Evolutionary conservation across 345 rosid genomes (phyloP).

Genomic region (Crucihimalaya himalaica): DNA sequence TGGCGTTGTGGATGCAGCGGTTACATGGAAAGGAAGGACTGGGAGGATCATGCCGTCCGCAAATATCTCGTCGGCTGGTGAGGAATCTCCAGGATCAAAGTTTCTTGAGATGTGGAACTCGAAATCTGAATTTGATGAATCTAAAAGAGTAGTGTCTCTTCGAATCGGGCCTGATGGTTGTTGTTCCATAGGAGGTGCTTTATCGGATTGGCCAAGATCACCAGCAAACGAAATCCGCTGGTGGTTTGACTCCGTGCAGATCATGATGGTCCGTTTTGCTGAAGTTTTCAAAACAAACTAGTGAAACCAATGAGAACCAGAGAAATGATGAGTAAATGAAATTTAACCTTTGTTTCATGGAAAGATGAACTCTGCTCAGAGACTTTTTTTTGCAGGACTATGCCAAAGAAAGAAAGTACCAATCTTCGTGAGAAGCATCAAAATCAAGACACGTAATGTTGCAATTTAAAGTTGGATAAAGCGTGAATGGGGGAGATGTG

Average conservation of each 20-base stretch:
- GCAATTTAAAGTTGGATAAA: not conserved
- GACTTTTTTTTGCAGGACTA: not conserved
- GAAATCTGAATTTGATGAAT: conserved; percentile 60
- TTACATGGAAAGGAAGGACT: conserved; percentile 38
- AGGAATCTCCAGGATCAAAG: conserved; percentile 46
- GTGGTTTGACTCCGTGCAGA: conserved; percentile 61
- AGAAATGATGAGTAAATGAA: not conserved
- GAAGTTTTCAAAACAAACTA: conserved; percentile 9
- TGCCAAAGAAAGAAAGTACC: conserved; percentile 10
- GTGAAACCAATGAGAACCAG: conserved; percentile 27
- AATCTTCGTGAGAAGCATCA: conserved; percentile 3
- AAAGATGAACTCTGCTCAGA: conserved; percentile 18
- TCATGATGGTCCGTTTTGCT: conserved; percentile 24
- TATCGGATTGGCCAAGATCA: conserved; percentile 51
- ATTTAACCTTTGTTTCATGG: conserved; percentile 18
- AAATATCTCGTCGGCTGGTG: conserved; percentile 78
- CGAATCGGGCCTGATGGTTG: conserved; percentile 29
- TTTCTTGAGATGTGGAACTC: conserved; percentile 61
- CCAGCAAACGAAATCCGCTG: conserved; percentile 63
- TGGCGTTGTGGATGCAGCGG: conserved; percentile 17
- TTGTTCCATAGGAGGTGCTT: conserved; percentile 14
- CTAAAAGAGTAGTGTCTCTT: conserved; percentile 51
- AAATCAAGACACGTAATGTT: not conserved
- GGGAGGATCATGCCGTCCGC: conserved; percentile 81
- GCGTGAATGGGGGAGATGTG: not conserved